Percentiles rank a stretch among this genome's conserved stretches.
Conservation (phyloP, 805 yeast species). For the Saturnispora silvae region DNA sequence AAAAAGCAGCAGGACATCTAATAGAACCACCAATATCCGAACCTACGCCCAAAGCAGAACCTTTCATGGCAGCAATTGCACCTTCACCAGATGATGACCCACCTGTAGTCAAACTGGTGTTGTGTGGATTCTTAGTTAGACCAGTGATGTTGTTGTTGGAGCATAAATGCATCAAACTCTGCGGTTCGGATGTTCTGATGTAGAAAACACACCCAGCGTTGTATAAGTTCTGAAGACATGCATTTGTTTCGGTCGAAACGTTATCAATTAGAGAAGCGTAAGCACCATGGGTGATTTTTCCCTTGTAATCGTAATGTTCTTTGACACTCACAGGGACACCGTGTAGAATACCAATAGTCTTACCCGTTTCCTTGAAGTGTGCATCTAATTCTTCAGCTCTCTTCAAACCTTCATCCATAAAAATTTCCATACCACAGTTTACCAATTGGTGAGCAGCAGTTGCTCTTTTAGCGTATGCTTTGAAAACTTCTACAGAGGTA, state of each 20-base stretch:
- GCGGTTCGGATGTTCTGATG: slow-evolving; percentile 47
- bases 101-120: slow-evolving; percentile 36
- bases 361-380: slow-evolving; percentile 32
- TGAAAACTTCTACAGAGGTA: slow-evolving; percentile 32
- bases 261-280: slow-evolving; percentile 33
- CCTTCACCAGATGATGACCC: slow-evolving; percentile 53
- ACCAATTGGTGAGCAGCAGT: slow-evolving; percentile 39
- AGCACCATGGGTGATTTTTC: slow-evolving; percentile 43
- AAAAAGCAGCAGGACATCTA: slow-evolving; percentile 43
- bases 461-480: slow-evolving; percentile 39
- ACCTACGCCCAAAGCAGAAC: slow-evolving; percentile 32
- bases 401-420: slow-evolving; percentile 36
- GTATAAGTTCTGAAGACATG: slow-evolving; percentile 31
- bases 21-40: slow-evolving; percentile 40
- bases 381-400: slow-evolving; percentile 45
- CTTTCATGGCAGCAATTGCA: slow-evolving; percentile 35
- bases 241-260: slow-evolving; percentile 30
- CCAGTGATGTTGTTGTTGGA: slow-evolving; percentile 48
- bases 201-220: slow-evolving; percentile 47
- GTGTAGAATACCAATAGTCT: slow-evolving; percentile 46
- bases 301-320: slow-evolving; percentile 42
- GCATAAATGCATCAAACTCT: slow-evolving; percentile 45
- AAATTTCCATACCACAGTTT: slow-evolving; percentile 38
- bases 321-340: slow-evolving; percentile 56
- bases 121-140: slow-evolving; percentile 37